phyloP scores from a whole-genome alignment of 2,329 filamentous ascomycete species.

The Chrysosporium queenslandicum region DNA sequence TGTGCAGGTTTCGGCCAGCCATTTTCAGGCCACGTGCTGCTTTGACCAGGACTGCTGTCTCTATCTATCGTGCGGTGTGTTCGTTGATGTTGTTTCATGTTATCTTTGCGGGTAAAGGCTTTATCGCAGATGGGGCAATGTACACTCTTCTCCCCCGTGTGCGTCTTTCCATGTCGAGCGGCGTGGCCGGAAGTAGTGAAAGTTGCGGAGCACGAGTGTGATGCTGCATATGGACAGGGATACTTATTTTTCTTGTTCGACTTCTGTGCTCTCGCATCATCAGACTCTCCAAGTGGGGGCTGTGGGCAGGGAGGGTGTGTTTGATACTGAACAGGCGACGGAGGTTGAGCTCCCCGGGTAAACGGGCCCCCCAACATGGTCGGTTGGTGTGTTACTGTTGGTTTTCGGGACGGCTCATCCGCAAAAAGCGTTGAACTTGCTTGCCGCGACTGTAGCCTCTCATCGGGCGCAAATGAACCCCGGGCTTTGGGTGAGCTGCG shows the following conservation, averaged over 20 bases:
- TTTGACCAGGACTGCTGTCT: background rate
- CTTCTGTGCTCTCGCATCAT: conserved; percentile 21
- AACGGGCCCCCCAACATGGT: background rate
- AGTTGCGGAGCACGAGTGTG: conserved; percentile 50
- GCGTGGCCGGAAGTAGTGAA: conserved; percentile 60
- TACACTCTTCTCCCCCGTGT: conserved; percentile 59
- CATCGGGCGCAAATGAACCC: background rate
- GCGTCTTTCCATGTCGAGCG: conserved; percentile 58
- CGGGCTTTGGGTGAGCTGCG: conserved; percentile 14
- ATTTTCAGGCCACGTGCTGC: background rate
- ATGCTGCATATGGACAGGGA: conserved; percentile 52
- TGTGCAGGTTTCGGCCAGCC: background rate
- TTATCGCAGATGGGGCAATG: conserved; percentile 58
- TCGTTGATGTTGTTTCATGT: conserved; percentile 59
- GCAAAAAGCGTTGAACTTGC: background rate
- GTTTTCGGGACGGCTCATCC: background rate
- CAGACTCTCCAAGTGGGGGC: conserved; percentile 20
- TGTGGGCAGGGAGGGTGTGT: conserved; percentile 25
- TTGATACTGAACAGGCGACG: conserved; percentile 1
- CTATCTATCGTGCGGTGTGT: conserved; percentile 39
- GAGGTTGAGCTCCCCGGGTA: background rate
- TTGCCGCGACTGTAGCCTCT: background rate
- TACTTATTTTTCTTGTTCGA: conserved; percentile 52
- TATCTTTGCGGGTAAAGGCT: conserved; percentile 58
- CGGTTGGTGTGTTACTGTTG: background rate